A percentile compares a stretch with the other conserved stretches of the same genome.
phyloP scores from a whole-genome alignment of 805 yeast genomes.

The Metschnikowia gelsemii region DNA sequence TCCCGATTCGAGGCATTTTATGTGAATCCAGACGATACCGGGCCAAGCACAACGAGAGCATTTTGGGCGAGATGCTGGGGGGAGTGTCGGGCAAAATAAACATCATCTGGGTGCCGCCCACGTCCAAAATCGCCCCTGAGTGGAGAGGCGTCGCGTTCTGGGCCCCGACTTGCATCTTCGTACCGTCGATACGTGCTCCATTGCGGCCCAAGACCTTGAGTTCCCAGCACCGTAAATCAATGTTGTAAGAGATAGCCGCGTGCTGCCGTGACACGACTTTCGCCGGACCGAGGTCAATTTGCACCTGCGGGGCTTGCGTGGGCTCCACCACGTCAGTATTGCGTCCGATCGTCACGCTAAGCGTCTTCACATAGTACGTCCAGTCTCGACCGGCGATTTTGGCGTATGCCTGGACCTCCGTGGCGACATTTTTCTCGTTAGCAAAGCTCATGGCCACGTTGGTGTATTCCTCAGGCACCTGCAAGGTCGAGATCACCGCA shows the following conservation, averaged over 20 bases:
- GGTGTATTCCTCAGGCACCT: conserved; percentile 70
- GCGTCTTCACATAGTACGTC: conserved; percentile 88
- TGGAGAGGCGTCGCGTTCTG: conserved; percentile 55
- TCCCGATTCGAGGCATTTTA: conserved; percentile 15
- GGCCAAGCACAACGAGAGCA: conserved; percentile 39
- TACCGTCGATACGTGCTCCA: conserved; percentile 87
- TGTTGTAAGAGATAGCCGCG: conserved; percentile 78
- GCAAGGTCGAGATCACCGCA: conserved; percentile 68
- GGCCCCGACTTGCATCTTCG: conserved; percentile 50
- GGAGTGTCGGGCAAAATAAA: conserved; percentile 90
- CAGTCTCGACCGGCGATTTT: conserved; percentile 90
- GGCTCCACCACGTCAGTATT: conserved; percentile 50
- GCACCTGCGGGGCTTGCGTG: conserved; percentile 40
- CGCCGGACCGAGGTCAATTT: conserved; percentile 94
- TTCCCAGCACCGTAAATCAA: conserved; percentile 80
- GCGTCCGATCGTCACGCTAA: conserved; percentile 82
- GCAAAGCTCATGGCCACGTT: conserved; percentile 71
- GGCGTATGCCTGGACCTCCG: conserved; percentile 96
- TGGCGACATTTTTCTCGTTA: conserved; percentile 65
- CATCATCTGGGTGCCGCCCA: conserved; percentile 99
- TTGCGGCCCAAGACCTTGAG: conserved; percentile 81
- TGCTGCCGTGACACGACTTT: conserved; percentile 94
- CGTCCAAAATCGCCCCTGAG: conserved; percentile 89
- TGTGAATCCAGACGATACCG: conserved; percentile 27
- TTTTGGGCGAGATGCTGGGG: conserved; percentile 59